Conservation (phyloP, 495 filamentous ascomycete genomes). For the Penicillium chermesinum region DNA sequence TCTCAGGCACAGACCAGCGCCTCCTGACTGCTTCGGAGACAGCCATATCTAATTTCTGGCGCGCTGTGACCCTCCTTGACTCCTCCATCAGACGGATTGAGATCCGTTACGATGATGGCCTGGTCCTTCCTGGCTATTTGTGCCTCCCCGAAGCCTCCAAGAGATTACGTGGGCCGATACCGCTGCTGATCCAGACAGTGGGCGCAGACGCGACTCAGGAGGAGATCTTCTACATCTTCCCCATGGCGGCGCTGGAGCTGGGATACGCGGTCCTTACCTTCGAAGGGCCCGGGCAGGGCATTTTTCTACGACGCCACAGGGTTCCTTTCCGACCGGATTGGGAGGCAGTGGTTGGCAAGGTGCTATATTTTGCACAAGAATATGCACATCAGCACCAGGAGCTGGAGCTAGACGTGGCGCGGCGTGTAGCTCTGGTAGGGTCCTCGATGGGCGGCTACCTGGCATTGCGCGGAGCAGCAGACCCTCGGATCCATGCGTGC, state of each 20-base stretch:
- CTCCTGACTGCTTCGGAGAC: too few relatives aligned
- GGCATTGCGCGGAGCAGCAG: slow-evolving; percentile 31
- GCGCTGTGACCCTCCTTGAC: slow-evolving; percentile 19
- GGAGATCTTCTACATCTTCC: slow-evolving; percentile 39
- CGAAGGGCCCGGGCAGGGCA: slow-evolving; percentile 49
- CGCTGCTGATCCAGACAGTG: slow-evolving; percentile 34
- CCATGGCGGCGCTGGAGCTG: slow-evolving; percentile 11
- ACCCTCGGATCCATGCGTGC: slow-evolving; percentile 43
- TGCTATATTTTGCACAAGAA: slow-evolving; percentile 27
- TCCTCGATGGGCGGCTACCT: slow-evolving; percentile 43
- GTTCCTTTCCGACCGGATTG: slow-evolving; percentile 33
- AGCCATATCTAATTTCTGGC: too few relatives aligned
- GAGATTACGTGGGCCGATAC: slow-evolving; percentile 30
- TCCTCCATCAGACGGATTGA: too few relatives aligned
- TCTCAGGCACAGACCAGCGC: too few relatives aligned
- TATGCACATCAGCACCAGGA: slow-evolving; percentile 17
- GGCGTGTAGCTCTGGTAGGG: slow-evolving; percentile 37
- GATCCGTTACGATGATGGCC: slow-evolving; percentile 33
- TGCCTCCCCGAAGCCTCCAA: slow-evolving; percentile 26
- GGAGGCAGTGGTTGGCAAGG: slow-evolving; percentile 20
- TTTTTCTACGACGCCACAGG: slow-evolving; percentile 25
- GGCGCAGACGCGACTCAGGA: slow-evolving; percentile 44
- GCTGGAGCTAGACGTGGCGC: slow-evolving; percentile 35
- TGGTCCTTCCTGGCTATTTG: slow-evolving; percentile 34
- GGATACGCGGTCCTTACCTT: slow-evolving; percentile 47